Evolutionary conservation across 2,329 filamentous ascomycete species (phyloP).

Genomic region (Botrytis pseudocinerea): DNA sequence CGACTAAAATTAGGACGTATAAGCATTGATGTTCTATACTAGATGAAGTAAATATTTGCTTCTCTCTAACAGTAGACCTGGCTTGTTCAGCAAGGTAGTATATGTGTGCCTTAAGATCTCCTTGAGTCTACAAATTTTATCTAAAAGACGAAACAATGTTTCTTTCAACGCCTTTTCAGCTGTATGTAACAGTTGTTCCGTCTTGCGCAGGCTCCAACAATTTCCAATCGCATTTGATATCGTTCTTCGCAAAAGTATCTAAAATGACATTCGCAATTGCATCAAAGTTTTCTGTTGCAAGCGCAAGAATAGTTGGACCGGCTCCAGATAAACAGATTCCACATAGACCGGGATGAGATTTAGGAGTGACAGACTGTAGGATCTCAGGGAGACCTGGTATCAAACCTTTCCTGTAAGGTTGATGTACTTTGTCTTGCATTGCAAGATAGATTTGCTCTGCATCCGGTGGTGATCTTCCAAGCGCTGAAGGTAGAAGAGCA

Average conservation of each 20-base stretch:
- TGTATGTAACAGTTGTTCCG: conserved; percentile 39
- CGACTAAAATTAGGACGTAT: conserved; percentile 2
- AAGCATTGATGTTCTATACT: not conserved
- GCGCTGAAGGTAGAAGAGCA: conserved; percentile 82
- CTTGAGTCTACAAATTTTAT: not conserved
- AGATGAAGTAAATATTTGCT: not conserved
- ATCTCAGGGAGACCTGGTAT: conserved; percentile 92
- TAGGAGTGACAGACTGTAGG: conserved; percentile 85
- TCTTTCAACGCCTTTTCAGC: conserved; percentile 26
- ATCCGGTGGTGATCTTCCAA: conserved; percentile 87
- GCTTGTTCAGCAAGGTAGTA: conserved; percentile 9
- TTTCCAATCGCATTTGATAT: conserved; percentile 82
- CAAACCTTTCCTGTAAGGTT: conserved; percentile 88
- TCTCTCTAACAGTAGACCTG: not conserved
- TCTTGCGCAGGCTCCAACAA: conserved; percentile 85
- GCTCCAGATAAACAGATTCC: conserved; percentile 95
- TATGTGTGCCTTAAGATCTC: conserved; percentile 1
- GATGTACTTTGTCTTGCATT: conserved; percentile 98
- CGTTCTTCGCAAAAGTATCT: conserved; percentile 67
- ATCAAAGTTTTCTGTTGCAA: conserved; percentile 88
- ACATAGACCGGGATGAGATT: conserved; percentile 81
- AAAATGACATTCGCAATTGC: conserved; percentile 81
- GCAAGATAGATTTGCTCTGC: conserved; percentile 93
- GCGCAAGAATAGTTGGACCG: conserved; percentile 88
- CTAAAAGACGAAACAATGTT: not conserved